These are phyloP conservation scores for Orbilia oligospora DNA, from an alignment of 2,329 filamentous ascomycete species.

Conservation along the genomic window DNA sequence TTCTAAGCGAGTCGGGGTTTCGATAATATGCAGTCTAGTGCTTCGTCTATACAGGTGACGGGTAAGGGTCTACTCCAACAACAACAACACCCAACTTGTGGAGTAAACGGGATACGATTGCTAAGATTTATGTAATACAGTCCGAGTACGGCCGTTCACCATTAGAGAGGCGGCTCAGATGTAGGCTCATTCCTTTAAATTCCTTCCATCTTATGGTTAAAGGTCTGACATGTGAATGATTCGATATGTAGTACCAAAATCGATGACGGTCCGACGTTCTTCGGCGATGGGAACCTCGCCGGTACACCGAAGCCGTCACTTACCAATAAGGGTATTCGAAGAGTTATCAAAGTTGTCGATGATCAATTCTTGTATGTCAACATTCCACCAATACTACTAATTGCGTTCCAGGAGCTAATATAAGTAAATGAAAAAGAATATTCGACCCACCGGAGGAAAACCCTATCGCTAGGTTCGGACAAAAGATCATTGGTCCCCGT, in stretches of 20 bases:
- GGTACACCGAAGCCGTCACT: conserved; percentile 86
- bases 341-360: conserved; percentile 96
- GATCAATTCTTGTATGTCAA: conserved; percentile 90
- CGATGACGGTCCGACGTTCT: conserved; percentile 90
- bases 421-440: conserved; percentile 73
- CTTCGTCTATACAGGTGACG: conserved; percentile 59
- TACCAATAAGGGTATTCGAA: conserved; percentile 85
- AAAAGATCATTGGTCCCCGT: conserved; percentile 80
- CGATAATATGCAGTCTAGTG: conserved; percentile 49
- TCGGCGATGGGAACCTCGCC: conserved; percentile 97
- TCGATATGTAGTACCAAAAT: conserved; percentile 71
- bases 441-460: conserved; percentile 98
- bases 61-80: conserved; percentile 19
- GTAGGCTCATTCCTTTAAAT: conserved; percentile 67
- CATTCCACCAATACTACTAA: not conserved
- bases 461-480: conserved; percentile 87
- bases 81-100: too few relatives aligned
- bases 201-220: not conserved
- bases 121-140: conserved; percentile 66
- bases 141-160: conserved; percentile 80
- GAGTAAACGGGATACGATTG: not conserved
- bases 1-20: conserved; percentile 1
- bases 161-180: conserved; percentile 96
- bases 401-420: not conserved
- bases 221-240: conserved; percentile 27